Conservation (phyloP, 768 basidiomycete genomes). For the Vishniacozyma victoriae region DNA sequence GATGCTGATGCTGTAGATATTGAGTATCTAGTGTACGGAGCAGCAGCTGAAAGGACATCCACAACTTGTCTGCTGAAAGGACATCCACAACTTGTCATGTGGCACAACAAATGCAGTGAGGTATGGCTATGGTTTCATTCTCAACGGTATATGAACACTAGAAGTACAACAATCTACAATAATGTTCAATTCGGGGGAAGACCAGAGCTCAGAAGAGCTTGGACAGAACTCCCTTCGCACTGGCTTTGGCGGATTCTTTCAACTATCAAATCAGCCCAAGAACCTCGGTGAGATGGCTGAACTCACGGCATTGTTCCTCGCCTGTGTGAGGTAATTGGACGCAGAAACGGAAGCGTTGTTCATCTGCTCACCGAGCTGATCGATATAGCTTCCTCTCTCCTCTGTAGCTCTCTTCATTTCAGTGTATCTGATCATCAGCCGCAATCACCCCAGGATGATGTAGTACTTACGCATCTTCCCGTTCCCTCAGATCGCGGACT, state of each 20-base stretch:
- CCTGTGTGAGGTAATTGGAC: conserved; percentile 31
- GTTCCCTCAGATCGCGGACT: conserved; percentile 24
- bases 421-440: conserved; percentile 22
- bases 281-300: not conserved
- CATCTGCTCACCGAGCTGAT: conserved; percentile 35
- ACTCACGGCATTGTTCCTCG: conserved; percentile 41
- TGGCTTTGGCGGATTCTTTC: conserved; percentile 45
- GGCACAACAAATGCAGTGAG: no score
- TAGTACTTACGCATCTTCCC: conserved; percentile 41
- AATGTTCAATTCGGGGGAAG: no score
- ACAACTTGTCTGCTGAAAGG: no score
- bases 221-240: conserved; percentile 37
- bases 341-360: conserved; percentile 33
- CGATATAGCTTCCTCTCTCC: conserved; percentile 38
- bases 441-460: not conserved
- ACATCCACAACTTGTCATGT: no score
- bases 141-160: no score
- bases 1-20: no score
- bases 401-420: conserved; percentile 40
- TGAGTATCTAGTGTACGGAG: no score
- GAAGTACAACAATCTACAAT: no score
- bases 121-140: no score
- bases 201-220: conserved; percentile 19
- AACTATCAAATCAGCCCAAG: not conserved
- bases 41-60: no score